Conservation (phyloP, 2,329 filamentous ascomycete genomes). For the Lasiodiplodia citricola region DNA sequence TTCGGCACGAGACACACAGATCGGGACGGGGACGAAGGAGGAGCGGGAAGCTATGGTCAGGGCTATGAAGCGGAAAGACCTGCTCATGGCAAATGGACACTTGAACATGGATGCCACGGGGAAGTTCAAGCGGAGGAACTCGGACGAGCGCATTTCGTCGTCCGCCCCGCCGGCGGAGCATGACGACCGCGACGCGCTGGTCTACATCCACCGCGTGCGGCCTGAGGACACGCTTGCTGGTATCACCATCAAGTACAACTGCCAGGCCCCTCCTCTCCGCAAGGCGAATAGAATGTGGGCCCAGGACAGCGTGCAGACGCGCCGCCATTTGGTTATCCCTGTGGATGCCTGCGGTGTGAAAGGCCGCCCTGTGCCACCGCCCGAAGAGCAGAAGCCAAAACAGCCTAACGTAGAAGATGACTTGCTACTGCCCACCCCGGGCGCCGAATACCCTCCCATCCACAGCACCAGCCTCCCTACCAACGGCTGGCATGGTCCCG, state of each 20-base stretch:
- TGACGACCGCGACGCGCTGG: conserved; percentile 75
- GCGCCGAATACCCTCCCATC: conserved; percentile 21
- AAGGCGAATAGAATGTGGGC: conserved; percentile 95
- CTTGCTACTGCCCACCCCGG: conserved; percentile 34
- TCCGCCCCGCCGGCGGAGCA: conserved; percentile 60
- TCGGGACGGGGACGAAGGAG: conserved; percentile 53
- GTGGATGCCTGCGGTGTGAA: conserved; percentile 89
- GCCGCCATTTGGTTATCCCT: conserved; percentile 80
- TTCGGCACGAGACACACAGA: conserved; percentile 40
- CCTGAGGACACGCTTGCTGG: conserved; percentile 87
- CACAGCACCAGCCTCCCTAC: conserved; percentile 28
- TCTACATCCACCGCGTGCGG: conserved; percentile 87
- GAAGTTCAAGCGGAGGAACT: conserved; percentile 68
- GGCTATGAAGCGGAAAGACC: conserved; percentile 56
- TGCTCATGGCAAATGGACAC: conserved; percentile 50
- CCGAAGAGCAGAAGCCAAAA: conserved; percentile 31
- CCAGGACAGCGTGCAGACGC: conserved; percentile 84
- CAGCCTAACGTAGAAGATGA: conserved; percentile 45
- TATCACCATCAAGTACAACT: conserved; percentile 87
- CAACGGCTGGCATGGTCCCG: conserved; percentile 46
- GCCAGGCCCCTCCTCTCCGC: conserved; percentile 79
- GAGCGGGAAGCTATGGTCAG: conserved; percentile 53
- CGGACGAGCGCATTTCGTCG: conserved; percentile 62
- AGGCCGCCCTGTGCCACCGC: conserved; percentile 62
- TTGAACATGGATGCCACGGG: conserved; percentile 51